Evolutionary conservation across 108 stramenopile genomes (phyloP), one percentile per base, ranked within the genome.

Genomic region (Cyclostephanos tholiformis): DNA sequence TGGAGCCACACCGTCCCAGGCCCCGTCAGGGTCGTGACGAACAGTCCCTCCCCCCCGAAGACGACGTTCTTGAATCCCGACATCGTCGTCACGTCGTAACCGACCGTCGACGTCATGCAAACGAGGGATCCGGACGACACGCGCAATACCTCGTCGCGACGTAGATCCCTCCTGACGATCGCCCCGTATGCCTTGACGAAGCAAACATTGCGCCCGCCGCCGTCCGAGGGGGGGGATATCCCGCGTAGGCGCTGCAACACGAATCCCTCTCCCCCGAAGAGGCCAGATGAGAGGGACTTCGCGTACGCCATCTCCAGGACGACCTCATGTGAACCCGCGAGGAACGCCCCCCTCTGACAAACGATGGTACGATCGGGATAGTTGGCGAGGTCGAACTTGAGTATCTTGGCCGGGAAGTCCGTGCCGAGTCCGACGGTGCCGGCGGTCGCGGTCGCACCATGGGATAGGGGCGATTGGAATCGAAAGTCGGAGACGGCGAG

Each of bases 241-340:
- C 75, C 55, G n/a, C 88, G 92, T 46, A 97, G 77, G 2, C 82
- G 82, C 82, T 97, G 96, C 74, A 97, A 75, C 1, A 97, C 77
- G 70, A 97, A 97, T 19, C 96, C 96, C 69, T 97, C 96, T 0
- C 96, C 96, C 13, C 96, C 96, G 81, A 97, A 97, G 75, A 97
- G 95, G 53, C 96, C 96, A 39, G 85, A 77, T 10, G 88, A 74
- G 66, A 95, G 84, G 9, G 39, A 87, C 48, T 91, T 91, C 13
- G 91, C 88, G 68, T 88, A 95, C 72, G 94, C 95, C 92, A 95
- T 95, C 39, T 89, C 71, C 69, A 97, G 90, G 43, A 87, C 80
- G 44, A 96, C 74, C 2, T 86, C 85, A 44, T 92, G 89, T 16
- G 91, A 88, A 12, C 88, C 91, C 20, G 92, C 91, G 38, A 97